Conservation (phyloP, 345 rosid genomes). For the Populus alba region DNA sequence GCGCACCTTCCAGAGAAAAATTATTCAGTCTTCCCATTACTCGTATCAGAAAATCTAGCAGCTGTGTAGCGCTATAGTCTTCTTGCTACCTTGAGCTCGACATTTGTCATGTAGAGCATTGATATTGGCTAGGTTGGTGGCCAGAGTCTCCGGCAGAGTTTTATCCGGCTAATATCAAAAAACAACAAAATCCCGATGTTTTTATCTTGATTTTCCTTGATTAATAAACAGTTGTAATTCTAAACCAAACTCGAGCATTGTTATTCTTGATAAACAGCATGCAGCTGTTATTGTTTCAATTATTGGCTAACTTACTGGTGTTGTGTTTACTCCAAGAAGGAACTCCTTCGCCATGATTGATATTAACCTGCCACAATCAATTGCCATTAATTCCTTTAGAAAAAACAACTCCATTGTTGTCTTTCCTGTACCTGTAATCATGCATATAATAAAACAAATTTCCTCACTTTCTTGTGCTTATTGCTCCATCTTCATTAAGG, state of each 20-base stretch:
- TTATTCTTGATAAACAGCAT: not conserved
- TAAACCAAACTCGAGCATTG: not conserved
- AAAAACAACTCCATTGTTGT: no score
- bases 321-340: not conserved
- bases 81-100: not conserved
- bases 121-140: not conserved
- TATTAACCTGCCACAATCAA: not conserved
- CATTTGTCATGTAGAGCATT: not conserved
- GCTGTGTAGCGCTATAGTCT: not conserved
- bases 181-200: not conserved
- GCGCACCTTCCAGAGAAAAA: not conserved
- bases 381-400: no score
- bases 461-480: no score
- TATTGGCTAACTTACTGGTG: not conserved
- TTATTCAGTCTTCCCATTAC: not conserved
- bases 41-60: not conserved
- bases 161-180: not conserved
- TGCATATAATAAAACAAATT: no score
- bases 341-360: not conserved
- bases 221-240: not conserved
- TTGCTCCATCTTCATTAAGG: no score
- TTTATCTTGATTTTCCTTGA: not conserved
- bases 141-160: not conserved
- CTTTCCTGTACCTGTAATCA: no score
- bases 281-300: not conserved